phyloP scores from a whole-genome alignment of 2,329 filamentous ascomycete species.

The Ascochyta koolunga region DNA sequence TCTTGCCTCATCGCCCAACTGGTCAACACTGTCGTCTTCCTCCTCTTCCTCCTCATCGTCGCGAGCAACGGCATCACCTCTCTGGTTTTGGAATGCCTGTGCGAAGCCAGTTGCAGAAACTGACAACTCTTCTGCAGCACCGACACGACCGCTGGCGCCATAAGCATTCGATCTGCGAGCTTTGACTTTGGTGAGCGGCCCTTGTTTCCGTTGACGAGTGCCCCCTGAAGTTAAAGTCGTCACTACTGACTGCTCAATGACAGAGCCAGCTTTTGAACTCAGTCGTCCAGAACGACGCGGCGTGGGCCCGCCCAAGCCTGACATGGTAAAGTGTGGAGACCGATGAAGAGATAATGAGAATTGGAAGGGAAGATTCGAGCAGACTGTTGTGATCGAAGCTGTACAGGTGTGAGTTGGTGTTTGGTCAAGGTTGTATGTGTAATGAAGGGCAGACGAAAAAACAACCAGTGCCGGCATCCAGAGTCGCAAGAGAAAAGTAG shows the following conservation, averaged over 20 bases:
- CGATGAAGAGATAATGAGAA: not conserved
- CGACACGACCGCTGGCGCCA: conserved; percentile 43
- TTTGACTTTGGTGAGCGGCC: conserved; percentile 39
- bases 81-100: conserved; percentile 40
- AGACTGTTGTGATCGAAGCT: not conserved
- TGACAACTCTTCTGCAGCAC: conserved; percentile 36
- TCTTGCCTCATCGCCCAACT: conserved; percentile 18
- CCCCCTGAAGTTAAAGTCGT: conserved; percentile 26
- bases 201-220: conserved; percentile 28
- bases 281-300: conserved; percentile 42
- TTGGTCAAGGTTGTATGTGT: not conserved
- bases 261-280: conserved; percentile 34
- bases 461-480: not conserved
- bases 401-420: conserved; percentile 4
- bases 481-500: not conserved
- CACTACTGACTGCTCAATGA: conserved; percentile 30
- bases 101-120: conserved; percentile 38
- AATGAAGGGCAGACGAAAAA: not conserved
- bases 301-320: conserved; percentile 33
- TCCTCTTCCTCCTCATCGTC: conserved; percentile 28
- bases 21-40: conserved; percentile 22
- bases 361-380: not conserved
- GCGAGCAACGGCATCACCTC: conserved; percentile 33
- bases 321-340: conserved; percentile 23
- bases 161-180: conserved; percentile 45